These are phyloP conservation scores for Graphium sp. DNA, from an alignment of 2,329 filamentous ascomycete species.

Conservation along the genomic window DNA sequence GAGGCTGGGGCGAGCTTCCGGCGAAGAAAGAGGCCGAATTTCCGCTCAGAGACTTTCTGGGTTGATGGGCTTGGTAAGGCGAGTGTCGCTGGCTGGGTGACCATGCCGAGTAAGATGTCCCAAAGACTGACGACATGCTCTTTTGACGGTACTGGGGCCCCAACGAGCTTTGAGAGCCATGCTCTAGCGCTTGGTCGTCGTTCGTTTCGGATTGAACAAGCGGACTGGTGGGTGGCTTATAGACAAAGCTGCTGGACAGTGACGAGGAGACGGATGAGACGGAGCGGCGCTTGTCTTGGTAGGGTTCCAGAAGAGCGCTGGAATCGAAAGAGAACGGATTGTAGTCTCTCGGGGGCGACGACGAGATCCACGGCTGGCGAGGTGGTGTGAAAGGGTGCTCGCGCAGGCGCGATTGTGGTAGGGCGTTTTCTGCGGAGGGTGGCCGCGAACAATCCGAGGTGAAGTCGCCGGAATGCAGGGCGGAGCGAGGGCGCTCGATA, in stretches of 20 bases:
- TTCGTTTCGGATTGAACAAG: constrained; percentile 80
- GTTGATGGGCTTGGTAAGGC: constrained; percentile 64
- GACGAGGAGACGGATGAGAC: constrained; percentile 53
- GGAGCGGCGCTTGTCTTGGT: constrained; percentile 23
- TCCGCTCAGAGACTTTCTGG: constrained; percentile 56
- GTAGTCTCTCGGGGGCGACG: constrained; percentile 37
- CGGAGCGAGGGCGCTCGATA: constrained; percentile 72
- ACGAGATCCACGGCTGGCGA: constrained; percentile 28
- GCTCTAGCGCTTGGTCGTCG: constrained; percentile 36
- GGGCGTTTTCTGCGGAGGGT: constrained; percentile 1
- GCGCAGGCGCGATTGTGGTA: neutral
- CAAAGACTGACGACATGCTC: no score
- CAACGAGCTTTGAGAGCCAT: no score
- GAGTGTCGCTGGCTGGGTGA: constrained; percentile 11
- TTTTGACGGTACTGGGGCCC: no score
- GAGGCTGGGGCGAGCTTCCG: constrained; percentile 17
- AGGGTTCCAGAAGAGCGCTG: no score
- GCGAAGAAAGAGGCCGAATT: constrained; percentile 25
- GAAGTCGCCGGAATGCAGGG: constrained; percentile 52
- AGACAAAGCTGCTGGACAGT: constrained; percentile 62
- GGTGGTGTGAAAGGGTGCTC: neutral
- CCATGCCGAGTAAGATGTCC: neutral
- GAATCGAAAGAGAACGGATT: no score
- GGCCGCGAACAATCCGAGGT: constrained; percentile 23
- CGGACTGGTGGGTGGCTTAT: constrained; percentile 82